Conservation (phyloP, 2,329 filamentous ascomycete species). For the Aaosphaeria arxii region DNA sequence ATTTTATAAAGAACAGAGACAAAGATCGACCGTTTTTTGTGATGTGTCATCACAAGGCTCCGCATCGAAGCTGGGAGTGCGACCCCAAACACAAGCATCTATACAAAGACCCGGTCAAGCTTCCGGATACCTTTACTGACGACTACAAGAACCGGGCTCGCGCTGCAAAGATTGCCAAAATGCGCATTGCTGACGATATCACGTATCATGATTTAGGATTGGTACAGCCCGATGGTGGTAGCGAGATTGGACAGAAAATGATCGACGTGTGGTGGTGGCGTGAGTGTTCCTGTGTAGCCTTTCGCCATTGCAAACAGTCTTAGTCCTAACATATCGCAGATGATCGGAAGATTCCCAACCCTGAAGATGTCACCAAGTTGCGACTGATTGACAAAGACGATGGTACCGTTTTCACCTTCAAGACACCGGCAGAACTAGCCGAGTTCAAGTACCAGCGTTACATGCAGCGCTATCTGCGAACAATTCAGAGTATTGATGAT, state of each 20-base stretch:
- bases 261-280: slow-evolving; percentile 6
- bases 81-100: slow-evolving; percentile 48
- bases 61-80: slow-evolving; percentile 53
- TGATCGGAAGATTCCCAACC: slow-evolving; percentile 42
- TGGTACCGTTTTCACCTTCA: slow-evolving; percentile 48
- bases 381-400: slow-evolving; percentile 47
- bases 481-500: slow-evolving; percentile 53
- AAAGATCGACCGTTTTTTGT: slow-evolving; percentile 47
- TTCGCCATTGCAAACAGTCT: not conserved
- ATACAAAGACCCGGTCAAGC: slow-evolving; percentile 45
- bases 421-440: slow-evolving; percentile 40
- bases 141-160: slow-evolving; percentile 55
- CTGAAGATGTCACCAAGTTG: slow-evolving; percentile 26
- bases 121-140: slow-evolving; percentile 53
- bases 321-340: not conserved
- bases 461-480: slow-evolving; percentile 44
- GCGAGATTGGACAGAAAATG: slow-evolving; percentile 36
- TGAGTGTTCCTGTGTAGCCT: not conserved
- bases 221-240: slow-evolving; percentile 50
- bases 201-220: slow-evolving; percentile 52
- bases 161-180: slow-evolving; percentile 51
- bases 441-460: slow-evolving; percentile 58
- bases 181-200: slow-evolving; percentile 51
- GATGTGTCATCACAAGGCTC: slow-evolving; percentile 58
- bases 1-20: slow-evolving; percentile 14